phyloP scores from a whole-genome alignment of 1,139 yeast genomes.

The Sugiyamaella grinbergsii region DNA sequence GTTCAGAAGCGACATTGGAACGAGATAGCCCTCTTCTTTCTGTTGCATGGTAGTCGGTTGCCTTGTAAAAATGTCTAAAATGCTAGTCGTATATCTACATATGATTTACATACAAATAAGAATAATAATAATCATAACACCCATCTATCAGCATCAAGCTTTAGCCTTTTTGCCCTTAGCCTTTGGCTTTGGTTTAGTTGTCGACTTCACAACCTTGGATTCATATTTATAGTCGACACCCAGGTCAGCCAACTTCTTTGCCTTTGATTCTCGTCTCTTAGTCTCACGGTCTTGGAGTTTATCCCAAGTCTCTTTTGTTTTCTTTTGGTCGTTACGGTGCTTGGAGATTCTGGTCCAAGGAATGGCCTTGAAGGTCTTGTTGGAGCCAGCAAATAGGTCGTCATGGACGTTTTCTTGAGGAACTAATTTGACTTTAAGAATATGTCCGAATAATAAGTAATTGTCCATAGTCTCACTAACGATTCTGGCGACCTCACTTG shows the following conservation, averaged over 20 bases:
- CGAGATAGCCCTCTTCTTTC: background rate
- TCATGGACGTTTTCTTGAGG: conserved; percentile 49
- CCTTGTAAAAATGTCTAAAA: background rate
- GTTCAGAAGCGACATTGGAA: too few relatives aligned
- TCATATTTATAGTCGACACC: conserved; percentile 52
- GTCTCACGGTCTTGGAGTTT: conserved; percentile 55
- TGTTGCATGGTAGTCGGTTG: background rate
- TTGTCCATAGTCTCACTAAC: conserved; percentile 97
- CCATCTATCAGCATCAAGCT: conserved; percentile 16
- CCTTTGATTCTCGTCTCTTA: conserved; percentile 50
- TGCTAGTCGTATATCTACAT: conserved; percentile 16
- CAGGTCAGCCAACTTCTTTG: conserved; percentile 51
- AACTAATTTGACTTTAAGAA: conserved; percentile 65
- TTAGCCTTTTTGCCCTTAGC: conserved; percentile 15
- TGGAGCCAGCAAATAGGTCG: conserved; percentile 58
- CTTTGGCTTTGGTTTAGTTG: conserved; percentile 1
- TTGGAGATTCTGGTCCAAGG: conserved; percentile 64
- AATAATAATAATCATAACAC: conserved; percentile 10
- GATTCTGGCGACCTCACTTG: conserved; percentile 73
- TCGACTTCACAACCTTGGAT: background rate
- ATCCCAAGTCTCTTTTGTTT: conserved; percentile 61
- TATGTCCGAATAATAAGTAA: conserved; percentile 84
- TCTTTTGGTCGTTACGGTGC: conserved; percentile 58
- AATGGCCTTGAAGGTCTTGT: conserved; percentile 57
- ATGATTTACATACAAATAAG: conserved; percentile 15